Evolutionary conservation across 2,329 filamentous ascomycete genomes (phyloP).

Genomic region (Nothophaeocryptopus gaeumannii): DNA sequence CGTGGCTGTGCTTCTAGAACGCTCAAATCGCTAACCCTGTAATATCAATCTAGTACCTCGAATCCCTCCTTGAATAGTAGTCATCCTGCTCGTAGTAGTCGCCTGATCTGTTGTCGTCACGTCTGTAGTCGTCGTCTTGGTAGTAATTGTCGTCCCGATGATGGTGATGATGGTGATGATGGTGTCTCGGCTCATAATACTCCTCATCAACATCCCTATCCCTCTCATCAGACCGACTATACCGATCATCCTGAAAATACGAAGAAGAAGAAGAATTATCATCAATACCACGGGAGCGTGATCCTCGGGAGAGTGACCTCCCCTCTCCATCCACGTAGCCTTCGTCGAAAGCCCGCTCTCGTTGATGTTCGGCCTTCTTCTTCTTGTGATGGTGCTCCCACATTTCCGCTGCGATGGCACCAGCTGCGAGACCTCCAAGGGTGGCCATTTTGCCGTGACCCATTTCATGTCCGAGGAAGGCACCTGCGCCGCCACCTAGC

Average conservation of each 20-base stretch:
- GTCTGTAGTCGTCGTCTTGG: background rate
- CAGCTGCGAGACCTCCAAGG: background rate
- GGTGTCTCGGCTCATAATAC: constrained; percentile 3
- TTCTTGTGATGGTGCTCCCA: constrained; percentile 9
- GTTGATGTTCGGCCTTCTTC: constrained; percentile 8
- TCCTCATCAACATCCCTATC: constrained; percentile 5
- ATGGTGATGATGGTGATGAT: constrained; percentile 13
- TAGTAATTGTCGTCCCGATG: constrained; percentile 1
- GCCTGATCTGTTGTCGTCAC: no score
- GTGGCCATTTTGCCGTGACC: constrained; percentile 7
- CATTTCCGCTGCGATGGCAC: constrained; percentile 6
- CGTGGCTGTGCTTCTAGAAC: no score
- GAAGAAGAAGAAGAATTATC: background rate
- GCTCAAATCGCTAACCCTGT: no score
- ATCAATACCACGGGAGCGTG: background rate
- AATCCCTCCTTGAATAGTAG: constrained; percentile 2
- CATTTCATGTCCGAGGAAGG: constrained; percentile 8
- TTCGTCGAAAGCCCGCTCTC: constrained; percentile 1
- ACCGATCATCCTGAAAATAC: background rate
- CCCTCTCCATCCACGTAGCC: background rate
- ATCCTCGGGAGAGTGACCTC: background rate
- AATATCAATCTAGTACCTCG: background rate
- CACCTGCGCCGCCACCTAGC: constrained; percentile 7
- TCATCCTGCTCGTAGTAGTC: constrained; percentile 1
- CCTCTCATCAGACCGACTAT: background rate